Conservation (phyloP, 768 basidiomycete species). For the Coprinopsis sp. region DNA sequence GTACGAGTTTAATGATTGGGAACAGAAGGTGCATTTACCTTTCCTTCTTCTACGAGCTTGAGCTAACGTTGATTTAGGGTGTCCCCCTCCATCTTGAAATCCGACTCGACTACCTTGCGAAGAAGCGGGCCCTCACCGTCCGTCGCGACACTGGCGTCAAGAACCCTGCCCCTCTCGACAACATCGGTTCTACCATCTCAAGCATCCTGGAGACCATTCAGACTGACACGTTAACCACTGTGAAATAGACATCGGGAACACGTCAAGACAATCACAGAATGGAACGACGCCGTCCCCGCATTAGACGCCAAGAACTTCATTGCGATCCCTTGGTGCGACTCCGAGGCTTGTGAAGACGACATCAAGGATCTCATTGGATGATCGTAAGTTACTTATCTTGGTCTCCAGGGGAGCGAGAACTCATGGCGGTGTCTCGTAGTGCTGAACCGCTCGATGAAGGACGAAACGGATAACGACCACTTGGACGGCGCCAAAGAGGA, state of each 20-base stretch:
- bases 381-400: slow-evolving; percentile 50
- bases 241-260: slow-evolving; percentile 66
- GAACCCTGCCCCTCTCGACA: slow-evolving; percentile 37
- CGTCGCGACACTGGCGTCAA: slow-evolving; percentile 64
- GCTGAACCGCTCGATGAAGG: slow-evolving; percentile 87
- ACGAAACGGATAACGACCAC: slow-evolving; percentile 95
- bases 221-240: slow-evolving; percentile 77
- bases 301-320: slow-evolving; percentile 85
- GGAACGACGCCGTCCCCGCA: slow-evolving; percentile 91
- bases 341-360: slow-evolving; percentile 89
- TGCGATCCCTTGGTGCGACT: slow-evolving; percentile 95
- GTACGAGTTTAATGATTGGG: slow-evolving; percentile 99
- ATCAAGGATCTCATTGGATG: slow-evolving; percentile 92
- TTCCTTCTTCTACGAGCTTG: background rate
- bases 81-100: slow-evolving; percentile 97
- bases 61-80: slow-evolving; percentile 48
- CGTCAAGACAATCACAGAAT: slow-evolving; percentile 70
- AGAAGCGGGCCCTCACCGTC: slow-evolving; percentile 75
- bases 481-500: slow-evolving; percentile 93
- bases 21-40: slow-evolving; percentile 73
- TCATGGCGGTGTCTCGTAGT: slow-evolving; percentile 35
- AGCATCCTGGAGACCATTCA: slow-evolving; percentile 83
- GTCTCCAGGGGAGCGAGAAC: no score
- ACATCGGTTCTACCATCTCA: slow-evolving; percentile 44
- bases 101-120: slow-evolving; percentile 86